phyloP scores from a whole-genome alignment of 805 yeast genomes.

The Barnettozyma pratensis region DNA sequence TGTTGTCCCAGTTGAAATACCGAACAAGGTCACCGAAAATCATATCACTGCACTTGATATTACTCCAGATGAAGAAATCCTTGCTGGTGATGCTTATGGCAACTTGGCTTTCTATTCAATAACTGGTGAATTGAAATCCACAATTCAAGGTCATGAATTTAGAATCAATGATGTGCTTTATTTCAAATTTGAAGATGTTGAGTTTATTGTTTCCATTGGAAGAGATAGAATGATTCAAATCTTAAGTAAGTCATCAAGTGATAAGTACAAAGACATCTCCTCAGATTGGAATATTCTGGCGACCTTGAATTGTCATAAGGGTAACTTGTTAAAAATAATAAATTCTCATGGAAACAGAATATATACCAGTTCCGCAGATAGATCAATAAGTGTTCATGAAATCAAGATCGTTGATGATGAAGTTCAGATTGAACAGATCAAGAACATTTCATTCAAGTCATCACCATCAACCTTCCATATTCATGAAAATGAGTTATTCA shows the following conservation, averaged over 20 bases:
- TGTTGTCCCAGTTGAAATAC: slow-evolving; percentile 20
- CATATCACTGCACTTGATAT: slow-evolving; percentile 37
- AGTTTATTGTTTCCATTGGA: slow-evolving; percentile 43
- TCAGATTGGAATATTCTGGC: slow-evolving; percentile 48
- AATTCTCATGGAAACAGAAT: slow-evolving; percentile 27
- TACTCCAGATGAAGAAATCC: slow-evolving; percentile 23
- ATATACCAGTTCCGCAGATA: slow-evolving; percentile 55
- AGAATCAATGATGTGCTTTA: slow-evolving; percentile 40
- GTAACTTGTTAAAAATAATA: slow-evolving; percentile 39
- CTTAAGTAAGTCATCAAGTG: slow-evolving; percentile 25
- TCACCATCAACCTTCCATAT: slow-evolving; percentile 43
- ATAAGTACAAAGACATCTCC: slow-evolving; percentile 17
- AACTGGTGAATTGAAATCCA: slow-evolving; percentile 19
- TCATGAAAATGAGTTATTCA: slow-evolving; percentile 35
- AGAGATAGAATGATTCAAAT: slow-evolving; percentile 63
- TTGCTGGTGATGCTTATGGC: slow-evolving; percentile 49
- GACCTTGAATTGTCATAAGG: slow-evolving; percentile 56
- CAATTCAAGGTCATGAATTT: slow-evolving; percentile 46
- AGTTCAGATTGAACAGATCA: slow-evolving; percentile 30
- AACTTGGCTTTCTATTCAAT: slow-evolving; percentile 24
- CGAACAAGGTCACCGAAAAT: slow-evolving; percentile 34
- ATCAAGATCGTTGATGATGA: slow-evolving; percentile 22
- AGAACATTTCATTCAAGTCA: slow-evolving; percentile 44
- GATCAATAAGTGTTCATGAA: slow-evolving; percentile 52
- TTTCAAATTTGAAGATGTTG: slow-evolving; percentile 26